Conservation (phyloP, 2,329 filamentous ascomycete species). For the Cladophialophora chaetospira region DNA sequence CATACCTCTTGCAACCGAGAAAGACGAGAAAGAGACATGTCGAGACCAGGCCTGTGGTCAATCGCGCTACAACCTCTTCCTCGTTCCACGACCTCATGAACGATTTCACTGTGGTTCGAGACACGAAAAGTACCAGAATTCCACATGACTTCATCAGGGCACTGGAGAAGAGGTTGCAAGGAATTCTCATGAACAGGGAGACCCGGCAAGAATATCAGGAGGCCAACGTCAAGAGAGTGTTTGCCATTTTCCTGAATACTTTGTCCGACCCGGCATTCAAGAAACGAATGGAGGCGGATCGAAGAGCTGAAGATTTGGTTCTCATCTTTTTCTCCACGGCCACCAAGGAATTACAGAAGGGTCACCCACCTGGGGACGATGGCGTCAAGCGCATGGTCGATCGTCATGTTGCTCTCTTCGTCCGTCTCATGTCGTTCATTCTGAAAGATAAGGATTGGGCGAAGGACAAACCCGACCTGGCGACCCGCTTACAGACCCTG, state of each 20-base stretch:
- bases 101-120: constrained; percentile 72
- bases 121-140: constrained; percentile 70
- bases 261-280: constrained; percentile 87
- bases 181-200: constrained; percentile 79
- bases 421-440: constrained; percentile 78
- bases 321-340: constrained; percentile 96
- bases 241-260: constrained; percentile 90
- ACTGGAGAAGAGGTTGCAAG: constrained; percentile 76
- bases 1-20: constrained; percentile 90
- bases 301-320: constrained; percentile 86
- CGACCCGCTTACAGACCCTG: constrained; percentile 73
- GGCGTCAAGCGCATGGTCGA: constrained; percentile 91
- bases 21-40: constrained; percentile 88
- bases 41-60: constrained; percentile 59
- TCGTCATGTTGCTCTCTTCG: constrained; percentile 90
- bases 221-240: constrained; percentile 85
- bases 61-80: constrained; percentile 65
- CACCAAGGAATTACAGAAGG: constrained; percentile 83
- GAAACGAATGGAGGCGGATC: constrained; percentile 90
- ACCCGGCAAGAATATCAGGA: constrained; percentile 86
- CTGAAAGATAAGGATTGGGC: constrained; percentile 83
- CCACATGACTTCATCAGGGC: constrained; percentile 71
- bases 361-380: constrained; percentile 76
- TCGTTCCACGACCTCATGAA: constrained; percentile 81
- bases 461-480: constrained; percentile 81